Evolutionary conservation across 306 rosid species (phyloP), one percentile per base, ranked within the genome.

Genomic region (Dalbergia oliveri): DNA sequence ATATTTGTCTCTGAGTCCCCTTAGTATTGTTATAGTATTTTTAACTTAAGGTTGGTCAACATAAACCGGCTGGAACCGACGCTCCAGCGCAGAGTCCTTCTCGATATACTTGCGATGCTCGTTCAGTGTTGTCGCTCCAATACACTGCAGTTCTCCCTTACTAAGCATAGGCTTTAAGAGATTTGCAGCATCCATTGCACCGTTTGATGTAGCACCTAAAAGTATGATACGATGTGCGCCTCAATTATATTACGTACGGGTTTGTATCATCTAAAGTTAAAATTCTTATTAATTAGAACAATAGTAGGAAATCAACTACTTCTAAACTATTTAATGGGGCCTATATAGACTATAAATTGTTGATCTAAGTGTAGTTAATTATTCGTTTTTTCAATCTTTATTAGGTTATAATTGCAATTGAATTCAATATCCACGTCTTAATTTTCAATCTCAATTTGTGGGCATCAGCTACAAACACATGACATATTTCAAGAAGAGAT

Each of bases 131-230:
- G 97, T 91, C 56, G 97, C 97, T 18, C 97, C 97, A 1, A 91
- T 91, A 53, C 97, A 91, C 63, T 91, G 88, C 72, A 91, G 60
- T 77, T 91, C 94, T 39, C 97, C 97, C 66, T 94, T 85, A 69
- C 94, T 92, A 84, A 91, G 94, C 94, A 88, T 91, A 50, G 94
- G 94, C 91, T 90, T 91, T 76, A 91, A 90, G 23, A 91, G 90
- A 84, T 91, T 91, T 31, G 94, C 97, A 56, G 94, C 97, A 78
- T 91, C 97, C 97, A 91, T 91, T 10, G 97, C 94, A 68, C 97
- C 97, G n/a, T n/a, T n/a, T n/a, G n/a, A n/a, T n/a, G n/a, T n/a
- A n/a, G n/a, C n/a, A n/a, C n/a, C n/a, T n/a, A n/a, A n/a, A n/a
- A n/a, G n/a, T n/a, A n/a, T n/a, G n/a, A n/a, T n/a, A n/a, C n/a